These are phyloP conservation scores for Begonia masoniana DNA, from an alignment of 306 rosid genomes.

Conservation along the genomic window DNA sequence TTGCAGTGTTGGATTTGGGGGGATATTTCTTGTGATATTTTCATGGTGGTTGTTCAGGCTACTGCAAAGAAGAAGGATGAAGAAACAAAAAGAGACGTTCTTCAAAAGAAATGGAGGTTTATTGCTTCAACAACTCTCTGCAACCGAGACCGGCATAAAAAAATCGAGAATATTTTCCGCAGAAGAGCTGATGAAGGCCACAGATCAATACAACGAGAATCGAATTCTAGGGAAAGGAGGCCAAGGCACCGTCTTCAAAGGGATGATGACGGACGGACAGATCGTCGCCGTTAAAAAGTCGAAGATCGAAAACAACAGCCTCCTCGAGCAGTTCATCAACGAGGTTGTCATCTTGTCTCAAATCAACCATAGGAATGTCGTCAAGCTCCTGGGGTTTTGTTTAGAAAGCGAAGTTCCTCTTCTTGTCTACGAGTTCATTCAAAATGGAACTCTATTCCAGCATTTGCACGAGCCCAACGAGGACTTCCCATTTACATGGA, in stretches of 20 bases:
- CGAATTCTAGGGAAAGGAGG: conserved; percentile 23
- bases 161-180: conserved; percentile 26
- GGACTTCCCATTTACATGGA: conserved; percentile 29
- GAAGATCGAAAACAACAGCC: conserved; percentile 16
- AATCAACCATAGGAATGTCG: conserved; percentile 42
- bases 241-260: conserved; percentile 14
- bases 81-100: conserved; percentile 13
- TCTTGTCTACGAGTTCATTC: conserved; percentile 44
- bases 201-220: conserved; percentile 13
- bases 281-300: conserved; percentile 28
- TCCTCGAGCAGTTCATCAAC: conserved; percentile 21
- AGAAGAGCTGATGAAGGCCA: conserved; percentile 37
- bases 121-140: conserved; percentile 27
- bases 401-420: conserved; percentile 42
- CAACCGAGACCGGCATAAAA: conserved; percentile 13
- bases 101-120: conserved; percentile 53
- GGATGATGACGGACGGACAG: conserved; percentile 15
- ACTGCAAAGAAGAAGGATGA: conserved; percentile 14
- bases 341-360: conserved; percentile 37
- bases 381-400: conserved; percentile 33
- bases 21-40: conserved; percentile 20
- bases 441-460: conserved; percentile 39
- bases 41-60: conserved; percentile 17
- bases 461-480: conserved; percentile 22
- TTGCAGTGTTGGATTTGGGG: conserved; percentile 24